These are phyloP conservation scores for Monosporascus sp. DNA, from an alignment of 2,329 filamentous ascomycete species.

Conservation along the genomic window DNA sequence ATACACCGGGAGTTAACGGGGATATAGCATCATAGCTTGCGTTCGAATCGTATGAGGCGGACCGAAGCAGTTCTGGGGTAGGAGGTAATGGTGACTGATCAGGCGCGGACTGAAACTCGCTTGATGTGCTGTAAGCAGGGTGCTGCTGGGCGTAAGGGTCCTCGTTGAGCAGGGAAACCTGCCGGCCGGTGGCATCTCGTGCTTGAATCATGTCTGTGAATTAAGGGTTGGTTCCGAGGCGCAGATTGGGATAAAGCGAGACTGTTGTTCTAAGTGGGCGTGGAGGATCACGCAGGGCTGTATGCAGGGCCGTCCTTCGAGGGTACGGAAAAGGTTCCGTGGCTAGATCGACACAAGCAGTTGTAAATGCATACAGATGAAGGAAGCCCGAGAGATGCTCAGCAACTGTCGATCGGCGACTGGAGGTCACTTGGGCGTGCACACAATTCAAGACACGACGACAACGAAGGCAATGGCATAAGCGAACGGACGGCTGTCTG, in stretches of 20 bases:
- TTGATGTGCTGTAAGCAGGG: constrained; percentile 29
- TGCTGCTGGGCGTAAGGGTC: constrained; percentile 29
- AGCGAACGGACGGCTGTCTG: neutral
- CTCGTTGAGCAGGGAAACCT: constrained; percentile 57
- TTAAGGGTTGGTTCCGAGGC: neutral
- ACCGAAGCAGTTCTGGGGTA: constrained; percentile 53
- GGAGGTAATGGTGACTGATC: constrained; percentile 42
- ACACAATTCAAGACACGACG: neutral
- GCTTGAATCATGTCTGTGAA: constrained; percentile 43
- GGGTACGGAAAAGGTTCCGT: neutral
- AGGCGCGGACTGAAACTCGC: constrained; percentile 30
- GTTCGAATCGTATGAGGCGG: constrained; percentile 57
- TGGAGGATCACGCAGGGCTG: constrained; percentile 2
- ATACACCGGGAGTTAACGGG: constrained; percentile 49
- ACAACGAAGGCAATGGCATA: neutral
- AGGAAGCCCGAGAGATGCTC: neutral
- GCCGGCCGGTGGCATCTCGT: constrained; percentile 50
- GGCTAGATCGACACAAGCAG: neutral
- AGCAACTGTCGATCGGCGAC: neutral
- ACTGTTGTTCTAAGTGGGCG: too few species aligned
- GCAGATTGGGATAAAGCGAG: too few species aligned
- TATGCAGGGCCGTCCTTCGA: neutral
- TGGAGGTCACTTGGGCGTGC: neutral
- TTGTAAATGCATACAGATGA: neutral
- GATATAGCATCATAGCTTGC: constrained; percentile 49